Evolutionary conservation across 495 filamentous ascomycete species (phyloP).

Genomic region (Aspergillus biplanus): DNA sequence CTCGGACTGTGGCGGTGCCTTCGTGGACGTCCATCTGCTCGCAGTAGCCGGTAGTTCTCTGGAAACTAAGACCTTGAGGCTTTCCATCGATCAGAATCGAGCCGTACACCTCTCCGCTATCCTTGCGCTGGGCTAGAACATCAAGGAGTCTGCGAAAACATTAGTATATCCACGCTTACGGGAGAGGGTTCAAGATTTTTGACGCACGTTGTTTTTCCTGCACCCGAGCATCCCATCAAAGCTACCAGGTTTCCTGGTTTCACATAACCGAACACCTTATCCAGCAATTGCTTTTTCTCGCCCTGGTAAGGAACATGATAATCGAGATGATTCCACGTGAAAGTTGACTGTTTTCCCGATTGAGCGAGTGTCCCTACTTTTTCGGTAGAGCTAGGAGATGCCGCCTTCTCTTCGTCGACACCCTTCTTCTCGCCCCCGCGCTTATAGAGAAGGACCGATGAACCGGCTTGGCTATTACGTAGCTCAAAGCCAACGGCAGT

Average conservation of each 20-base stretch:
- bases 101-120: constrained; percentile 51
- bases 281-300: constrained; percentile 61
- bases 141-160: constrained; percentile 52
- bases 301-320: constrained; percentile 63
- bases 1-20: constrained; percentile 46
- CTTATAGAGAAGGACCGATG: constrained; percentile 64
- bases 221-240: constrained; percentile 80
- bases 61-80: constrained; percentile 50
- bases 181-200: not conserved
- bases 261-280: constrained; percentile 77
- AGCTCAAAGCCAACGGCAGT: constrained; percentile 67
- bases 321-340: constrained; percentile 67
- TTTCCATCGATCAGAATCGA: constrained; percentile 53
- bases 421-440: constrained; percentile 49
- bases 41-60: constrained; percentile 74
- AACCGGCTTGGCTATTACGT: constrained; percentile 66
- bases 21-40: constrained; percentile 86
- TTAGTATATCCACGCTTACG: constrained; percentile 56
- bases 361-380: constrained; percentile 28
- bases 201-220: constrained; percentile 81
- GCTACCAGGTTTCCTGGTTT: constrained; percentile 79
- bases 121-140: constrained; percentile 52
- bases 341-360: constrained; percentile 39
- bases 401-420: constrained; percentile 34
- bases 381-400: constrained; percentile 13